Base-by-base conservation (phyloP, 139 green algal species). In the Marvania coccoides region DNA sequence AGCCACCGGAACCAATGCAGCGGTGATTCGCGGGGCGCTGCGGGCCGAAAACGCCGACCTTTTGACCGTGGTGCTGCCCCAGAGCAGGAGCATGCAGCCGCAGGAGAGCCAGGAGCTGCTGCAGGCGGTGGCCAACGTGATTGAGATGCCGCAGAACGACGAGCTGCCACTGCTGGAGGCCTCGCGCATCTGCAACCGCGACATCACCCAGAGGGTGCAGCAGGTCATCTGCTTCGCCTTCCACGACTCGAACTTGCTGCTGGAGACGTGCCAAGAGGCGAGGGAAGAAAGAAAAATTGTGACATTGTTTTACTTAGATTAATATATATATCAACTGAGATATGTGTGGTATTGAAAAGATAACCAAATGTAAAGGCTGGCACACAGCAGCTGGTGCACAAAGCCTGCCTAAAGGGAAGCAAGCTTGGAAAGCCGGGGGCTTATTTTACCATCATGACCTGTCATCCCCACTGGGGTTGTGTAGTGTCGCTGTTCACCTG, bases 201-300 rank as follows among this genome's bases (percentile, higher is more conserved):
- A 96, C 71, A 99, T 99, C 68, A 84, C 97, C 26, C 69, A 42
- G 3, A 67, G 90, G 10, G 94, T 99, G 70, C 79, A 95, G 83
- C 91, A 97, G 76, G 81, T 98, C 24, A 96, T 99, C 53, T 97
- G 89, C 80, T 94, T 92, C 63, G 92, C 89, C 2, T 99, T 99
- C 74, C 94, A 98, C 76, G 94, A 99, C 79, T 90, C 74, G 56
- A 81, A 73, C 23, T 74, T 98, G 61, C 79, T 99, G 39, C 69
- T 99, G 61, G 90, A 98, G 76, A 98, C 93, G 2, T 97, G 91
- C 76, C 71, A 77, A 35, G 80, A 97, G 55, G 93, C 93, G 1
- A 90, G 91, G 66, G 74, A 86, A 31, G 74, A 82, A 42, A 76
- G 79, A 7, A 96, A 95, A 72, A 94, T 98, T 30, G 92, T 98